phyloP scores from a whole-genome alignment of 2,329 filamentous ascomycete species.

The Stromatinia cepivora region DNA sequence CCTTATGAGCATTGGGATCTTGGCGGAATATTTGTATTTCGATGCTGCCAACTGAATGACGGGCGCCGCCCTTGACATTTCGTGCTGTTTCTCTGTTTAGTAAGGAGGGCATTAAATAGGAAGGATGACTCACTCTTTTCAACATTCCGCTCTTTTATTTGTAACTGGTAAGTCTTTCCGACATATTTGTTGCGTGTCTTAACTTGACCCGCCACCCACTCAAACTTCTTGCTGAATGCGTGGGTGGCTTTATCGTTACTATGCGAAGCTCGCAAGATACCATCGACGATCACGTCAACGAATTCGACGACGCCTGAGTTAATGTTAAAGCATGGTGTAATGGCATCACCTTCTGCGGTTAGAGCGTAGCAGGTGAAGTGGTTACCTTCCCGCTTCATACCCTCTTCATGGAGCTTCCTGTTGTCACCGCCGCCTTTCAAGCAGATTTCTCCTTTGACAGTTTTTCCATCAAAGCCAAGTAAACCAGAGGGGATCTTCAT shows the following conservation, averaged over 20 bases:
- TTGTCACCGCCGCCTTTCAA: constrained; percentile 1
- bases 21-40: constrained; percentile 24
- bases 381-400: constrained; percentile 10
- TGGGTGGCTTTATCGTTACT: constrained; percentile 7
- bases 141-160: constrained; percentile 25
- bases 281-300: constrained; percentile 36
- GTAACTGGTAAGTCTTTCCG: constrained; percentile 23
- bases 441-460: constrained; percentile 13
- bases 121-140: constrained; percentile 21
- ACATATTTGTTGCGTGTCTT: not conserved
- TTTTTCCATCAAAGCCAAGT: constrained; percentile 16
- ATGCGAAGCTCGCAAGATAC: constrained; percentile 33
- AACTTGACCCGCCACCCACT: not conserved
- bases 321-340: constrained; percentile 21
- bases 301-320: constrained; percentile 26
- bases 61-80: not conserved
- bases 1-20: not conserved
- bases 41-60: constrained; percentile 23
- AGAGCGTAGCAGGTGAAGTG: constrained; percentile 29
- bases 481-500: constrained; percentile 17
- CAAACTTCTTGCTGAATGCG: constrained; percentile 3
- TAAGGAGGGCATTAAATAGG: not conserved
- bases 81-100: constrained; percentile 4
- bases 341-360: constrained; percentile 27
- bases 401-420: constrained; percentile 23